phyloP scores from a whole-genome alignment of 371 early-diverging fungal species.

The Mortierella sp. region DNA sequence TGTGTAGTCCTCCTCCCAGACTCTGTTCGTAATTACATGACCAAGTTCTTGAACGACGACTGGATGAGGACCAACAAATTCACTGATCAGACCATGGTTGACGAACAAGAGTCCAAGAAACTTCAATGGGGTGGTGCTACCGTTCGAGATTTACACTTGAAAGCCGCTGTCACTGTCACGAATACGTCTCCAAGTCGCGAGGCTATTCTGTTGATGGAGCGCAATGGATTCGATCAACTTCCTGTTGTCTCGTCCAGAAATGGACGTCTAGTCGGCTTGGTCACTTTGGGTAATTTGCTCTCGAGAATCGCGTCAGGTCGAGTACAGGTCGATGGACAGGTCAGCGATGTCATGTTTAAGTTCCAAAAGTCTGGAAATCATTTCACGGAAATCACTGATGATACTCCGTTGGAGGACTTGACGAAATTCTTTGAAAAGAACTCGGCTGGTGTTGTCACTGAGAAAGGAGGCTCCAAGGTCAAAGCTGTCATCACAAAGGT shows the following conservation, averaged over 20 bases:
- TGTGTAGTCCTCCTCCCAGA: conserved; percentile 96
- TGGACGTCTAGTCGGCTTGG: conserved; percentile 80
- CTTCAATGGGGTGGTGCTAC: conserved; percentile 85
- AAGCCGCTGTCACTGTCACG: conserved; percentile 84
- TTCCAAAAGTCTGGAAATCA: conserved; percentile 76
- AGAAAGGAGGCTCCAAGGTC: conserved; percentile 73
- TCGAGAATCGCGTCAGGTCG: conserved; percentile 85
- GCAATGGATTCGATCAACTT: conserved; percentile 93
- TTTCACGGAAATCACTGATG: conserved; percentile 86
- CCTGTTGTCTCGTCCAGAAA: conserved; percentile 83
- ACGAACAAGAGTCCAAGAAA: conserved; percentile 76
- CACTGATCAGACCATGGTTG: conserved; percentile 72
- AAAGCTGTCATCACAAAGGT: conserved; percentile 93
- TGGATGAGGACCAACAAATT: conserved; percentile 93
- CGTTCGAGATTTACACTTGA: conserved; percentile 83
- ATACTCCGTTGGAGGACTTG: conserved; percentile 86
- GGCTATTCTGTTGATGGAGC: conserved; percentile 89
- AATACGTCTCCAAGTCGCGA: conserved; percentile 77
- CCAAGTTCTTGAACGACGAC: conserved; percentile 94
- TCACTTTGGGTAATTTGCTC: conserved; percentile 90
- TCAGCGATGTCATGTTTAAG: conserved; percentile 86
- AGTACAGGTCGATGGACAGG: conserved; percentile 73
- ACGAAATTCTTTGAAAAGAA: conserved; percentile 92
- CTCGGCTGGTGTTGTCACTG: conserved; percentile 92
- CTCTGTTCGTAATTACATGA: conserved; percentile 98